Conservation (phyloP, 2,329 filamentous ascomycete species). For the Fusarium keratoplasticum region DNA sequence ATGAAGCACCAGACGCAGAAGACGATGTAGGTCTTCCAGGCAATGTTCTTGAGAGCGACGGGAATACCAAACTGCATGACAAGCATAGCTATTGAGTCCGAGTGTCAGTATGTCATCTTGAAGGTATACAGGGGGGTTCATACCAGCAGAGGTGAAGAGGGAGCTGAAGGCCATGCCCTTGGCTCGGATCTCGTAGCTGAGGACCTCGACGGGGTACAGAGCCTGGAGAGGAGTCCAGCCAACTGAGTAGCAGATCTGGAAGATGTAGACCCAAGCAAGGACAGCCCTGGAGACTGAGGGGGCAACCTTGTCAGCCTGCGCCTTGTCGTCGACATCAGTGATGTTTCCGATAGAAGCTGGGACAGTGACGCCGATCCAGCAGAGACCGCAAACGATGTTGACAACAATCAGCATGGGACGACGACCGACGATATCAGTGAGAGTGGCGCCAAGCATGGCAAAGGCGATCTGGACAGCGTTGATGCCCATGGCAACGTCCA, state of each 20-base stretch:
- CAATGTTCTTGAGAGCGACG: conserved; percentile 61
- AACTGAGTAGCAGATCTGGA: conserved; percentile 56
- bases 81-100: conserved; percentile 28
- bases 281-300: conserved; percentile 55
- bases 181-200: conserved; percentile 65
- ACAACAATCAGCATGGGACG: conserved; percentile 62
- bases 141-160: conserved; percentile 56
- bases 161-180: conserved; percentile 66
- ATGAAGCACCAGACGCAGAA: conserved; percentile 59
- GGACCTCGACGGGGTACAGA: conserved; percentile 65
- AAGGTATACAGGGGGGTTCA: background rate
- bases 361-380: conserved; percentile 63
- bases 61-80: conserved; percentile 59
- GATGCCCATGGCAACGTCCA: conserved; percentile 61
- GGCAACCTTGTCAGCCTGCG: conserved; percentile 43
- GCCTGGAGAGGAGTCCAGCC: conserved; percentile 51
- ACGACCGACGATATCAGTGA: conserved; percentile 63
- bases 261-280: conserved; percentile 57
- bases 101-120: background rate
- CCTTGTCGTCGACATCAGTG: conserved; percentile 42
- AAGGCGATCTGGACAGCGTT: conserved; percentile 62
- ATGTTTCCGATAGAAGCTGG: conserved; percentile 53
- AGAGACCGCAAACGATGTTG: conserved; percentile 58
- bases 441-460: conserved; percentile 58
- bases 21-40: conserved; percentile 66